A percentile compares a stretch with the other conserved stretches of the same genome.
phyloP scores from a whole-genome alignment of 2,329 filamentous ascomycete species.

The Fusarium robinianum region DNA sequence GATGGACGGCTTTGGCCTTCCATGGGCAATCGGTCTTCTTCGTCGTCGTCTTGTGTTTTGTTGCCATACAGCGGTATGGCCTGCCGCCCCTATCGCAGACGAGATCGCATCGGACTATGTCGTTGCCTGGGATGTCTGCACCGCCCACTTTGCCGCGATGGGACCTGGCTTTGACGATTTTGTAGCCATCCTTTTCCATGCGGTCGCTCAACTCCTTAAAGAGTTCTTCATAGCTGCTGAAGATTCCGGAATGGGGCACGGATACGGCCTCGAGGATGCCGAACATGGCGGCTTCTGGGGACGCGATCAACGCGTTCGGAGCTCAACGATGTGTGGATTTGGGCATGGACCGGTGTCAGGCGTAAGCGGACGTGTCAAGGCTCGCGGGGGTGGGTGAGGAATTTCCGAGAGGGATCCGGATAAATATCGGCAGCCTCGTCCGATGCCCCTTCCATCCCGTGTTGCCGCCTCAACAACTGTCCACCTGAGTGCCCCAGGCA shows the following conservation, averaged over 20 bases:
- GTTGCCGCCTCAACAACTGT: no score
- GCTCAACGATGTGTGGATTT: slow-evolving; percentile 38
- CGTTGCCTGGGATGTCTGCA: slow-evolving; percentile 47
- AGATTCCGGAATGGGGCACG: slow-evolving; percentile 44
- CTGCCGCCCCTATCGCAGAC: slow-evolving; percentile 52
- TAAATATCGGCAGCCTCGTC: slow-evolving; percentile 25
- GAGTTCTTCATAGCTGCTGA: slow-evolving; percentile 48
- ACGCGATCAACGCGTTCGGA: slow-evolving; percentile 36
- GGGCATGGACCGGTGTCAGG: slow-evolving; percentile 37
- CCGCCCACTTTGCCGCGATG: slow-evolving; percentile 49
- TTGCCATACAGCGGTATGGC: slow-evolving; percentile 50
- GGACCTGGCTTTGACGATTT: slow-evolving; percentile 51
- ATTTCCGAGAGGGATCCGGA: slow-evolving; percentile 27
- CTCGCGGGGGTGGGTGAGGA: slow-evolving; percentile 29
- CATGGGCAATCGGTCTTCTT: slow-evolving; percentile 53
- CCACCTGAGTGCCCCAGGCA: no score
- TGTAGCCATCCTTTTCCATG: slow-evolving; percentile 52
- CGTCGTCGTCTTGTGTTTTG: slow-evolving; percentile 51
- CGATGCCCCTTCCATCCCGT: slow-evolving; percentile 3
- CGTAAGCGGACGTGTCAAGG: slow-evolving; percentile 26
- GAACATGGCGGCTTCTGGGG: slow-evolving; percentile 44
- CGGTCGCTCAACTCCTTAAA: slow-evolving; percentile 47
- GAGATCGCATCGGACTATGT: slow-evolving; percentile 50
- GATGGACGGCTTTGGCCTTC: slow-evolving; percentile 52
- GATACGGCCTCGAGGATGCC: slow-evolving; percentile 49